Conservation (phyloP, 1,284 basidiomycete species). For the Malassezia nana region DNA sequence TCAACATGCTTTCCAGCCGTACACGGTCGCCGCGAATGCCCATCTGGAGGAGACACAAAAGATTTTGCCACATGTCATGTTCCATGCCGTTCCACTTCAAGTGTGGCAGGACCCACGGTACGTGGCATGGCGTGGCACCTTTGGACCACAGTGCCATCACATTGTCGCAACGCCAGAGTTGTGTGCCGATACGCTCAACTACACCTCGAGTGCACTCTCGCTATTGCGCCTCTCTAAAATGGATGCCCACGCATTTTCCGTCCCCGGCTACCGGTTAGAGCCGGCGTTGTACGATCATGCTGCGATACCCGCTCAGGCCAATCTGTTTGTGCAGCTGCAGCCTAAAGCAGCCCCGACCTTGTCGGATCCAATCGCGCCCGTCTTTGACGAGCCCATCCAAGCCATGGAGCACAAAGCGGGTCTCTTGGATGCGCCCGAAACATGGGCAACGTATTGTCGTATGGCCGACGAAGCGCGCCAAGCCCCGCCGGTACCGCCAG, state of each 20-base stretch:
- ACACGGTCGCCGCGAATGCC: constrained; percentile 22
- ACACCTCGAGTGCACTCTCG: constrained; percentile 63
- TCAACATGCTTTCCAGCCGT: constrained; percentile 53
- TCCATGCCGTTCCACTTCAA: constrained; percentile 28
- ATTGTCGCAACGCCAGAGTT: constrained; percentile 55
- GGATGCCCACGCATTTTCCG: constrained; percentile 63
- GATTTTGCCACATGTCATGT: constrained; percentile 51
- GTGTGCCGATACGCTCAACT: constrained; percentile 61
- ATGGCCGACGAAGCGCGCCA: constrained; percentile 24
- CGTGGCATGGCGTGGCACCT: constrained; percentile 61
- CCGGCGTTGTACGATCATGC: constrained; percentile 3
- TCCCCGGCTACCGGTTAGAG: constrained; percentile 55
- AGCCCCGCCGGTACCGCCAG: constrained; percentile 16
- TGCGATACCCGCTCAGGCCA: neutral
- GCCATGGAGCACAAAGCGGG: constrained; percentile 17
- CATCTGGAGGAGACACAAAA: constrained; percentile 48
- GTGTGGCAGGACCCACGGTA: constrained; percentile 61
- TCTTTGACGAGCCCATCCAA: constrained; percentile 40
- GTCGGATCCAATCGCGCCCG: constrained; percentile 21
- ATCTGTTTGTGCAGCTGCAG: constrained; percentile 21
- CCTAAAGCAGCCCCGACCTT: constrained; percentile 21
- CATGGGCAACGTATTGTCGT: constrained; percentile 16
- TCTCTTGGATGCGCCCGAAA: constrained; percentile 17
- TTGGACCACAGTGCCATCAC: constrained; percentile 55
- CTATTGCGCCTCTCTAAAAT: constrained; percentile 64